Evolutionary conservation across 805 yeast genomes (phyloP).

Genomic region (Pichia cephalocereana): DNA sequence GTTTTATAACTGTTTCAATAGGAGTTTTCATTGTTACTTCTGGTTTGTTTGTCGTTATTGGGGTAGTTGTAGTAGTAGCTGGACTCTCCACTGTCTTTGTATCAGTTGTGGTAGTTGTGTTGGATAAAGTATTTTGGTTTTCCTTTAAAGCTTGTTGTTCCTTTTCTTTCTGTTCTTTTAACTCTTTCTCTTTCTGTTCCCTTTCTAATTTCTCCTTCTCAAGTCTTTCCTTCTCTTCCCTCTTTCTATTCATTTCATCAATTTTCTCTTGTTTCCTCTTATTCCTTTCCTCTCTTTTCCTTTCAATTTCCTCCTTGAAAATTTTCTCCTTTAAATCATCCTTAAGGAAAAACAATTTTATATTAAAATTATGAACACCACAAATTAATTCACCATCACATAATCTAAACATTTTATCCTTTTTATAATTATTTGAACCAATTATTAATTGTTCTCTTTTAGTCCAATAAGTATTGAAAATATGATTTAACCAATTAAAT

Average conservation of each 20-base stretch:
- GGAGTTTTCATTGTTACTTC: not conserved
- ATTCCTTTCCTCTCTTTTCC: constrained; percentile 21
- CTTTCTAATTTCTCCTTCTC: not conserved
- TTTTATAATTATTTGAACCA: constrained; percentile 33
- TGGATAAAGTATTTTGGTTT: too few relatives aligned
- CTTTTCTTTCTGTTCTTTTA: not conserved
- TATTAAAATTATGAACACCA: constrained; percentile 80
- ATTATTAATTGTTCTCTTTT: constrained; percentile 39
- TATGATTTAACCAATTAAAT: constrained; percentile 51
- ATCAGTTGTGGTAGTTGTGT: too few relatives aligned
- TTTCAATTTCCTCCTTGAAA: constrained; percentile 23
- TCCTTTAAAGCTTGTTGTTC: not conserved
- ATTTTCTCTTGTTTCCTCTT: constrained; percentile 27
- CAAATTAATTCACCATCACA: constrained; percentile 58
- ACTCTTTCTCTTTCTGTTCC: constrained; percentile 3
- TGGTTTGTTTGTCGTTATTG: not conserved
- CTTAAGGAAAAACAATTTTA: constrained; percentile 72
- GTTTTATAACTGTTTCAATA: too few relatives aligned
- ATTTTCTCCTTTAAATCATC: constrained; percentile 60
- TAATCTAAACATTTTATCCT: constrained; percentile 84
- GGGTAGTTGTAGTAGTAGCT: not conserved
- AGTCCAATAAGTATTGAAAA: constrained; percentile 74
- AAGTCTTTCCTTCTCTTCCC: constrained; percentile 5
- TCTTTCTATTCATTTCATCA: constrained; percentile 11
- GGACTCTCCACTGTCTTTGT: not conserved